These are phyloP conservation scores for Lonicera japonica DNA, from an alignment of 129 eudicot genomes.

Conservation along the genomic window DNA sequence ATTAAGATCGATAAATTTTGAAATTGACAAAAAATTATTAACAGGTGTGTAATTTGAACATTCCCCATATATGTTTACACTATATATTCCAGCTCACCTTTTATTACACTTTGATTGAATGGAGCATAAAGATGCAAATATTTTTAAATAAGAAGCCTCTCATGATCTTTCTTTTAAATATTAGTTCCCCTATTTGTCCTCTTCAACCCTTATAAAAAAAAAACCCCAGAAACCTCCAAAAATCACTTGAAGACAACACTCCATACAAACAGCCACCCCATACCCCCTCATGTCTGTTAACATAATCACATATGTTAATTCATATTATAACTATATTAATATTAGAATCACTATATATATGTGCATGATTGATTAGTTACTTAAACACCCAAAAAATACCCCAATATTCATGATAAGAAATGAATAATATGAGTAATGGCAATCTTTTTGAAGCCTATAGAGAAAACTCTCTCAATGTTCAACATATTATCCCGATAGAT, in stretches of 20 bases:
- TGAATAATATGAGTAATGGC: conserved; percentile 10
- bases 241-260: conserved; percentile 34
- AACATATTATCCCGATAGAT: conserved; percentile 51
- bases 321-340: neutral
- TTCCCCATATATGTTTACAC: too few relatives aligned
- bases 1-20: too few relatives aligned
- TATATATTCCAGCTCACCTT: too few relatives aligned
- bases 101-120: too few relatives aligned
- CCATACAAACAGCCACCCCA: conserved; percentile 39
- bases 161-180: neutral
- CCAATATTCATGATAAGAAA: neutral
- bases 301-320: conserved; percentile 1
- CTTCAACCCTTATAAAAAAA: conserved; percentile 16
- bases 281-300: conserved; percentile 26
- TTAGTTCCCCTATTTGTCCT: conserved; percentile 24
- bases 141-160: neutral
- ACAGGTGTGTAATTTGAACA: too few relatives aligned
- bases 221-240: conserved; percentile 19
- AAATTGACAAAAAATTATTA: too few relatives aligned
- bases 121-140: neutral
- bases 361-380: neutral
- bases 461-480: conserved; percentile 22
- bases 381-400: neutral
- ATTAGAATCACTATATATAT: neutral
- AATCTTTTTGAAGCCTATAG: conserved; percentile 41